Percentiles rank a stretch among this genome's conserved stretches.
Conservation (phyloP, 345 rosid species). For the Leavenworthia alabamica region DNA sequence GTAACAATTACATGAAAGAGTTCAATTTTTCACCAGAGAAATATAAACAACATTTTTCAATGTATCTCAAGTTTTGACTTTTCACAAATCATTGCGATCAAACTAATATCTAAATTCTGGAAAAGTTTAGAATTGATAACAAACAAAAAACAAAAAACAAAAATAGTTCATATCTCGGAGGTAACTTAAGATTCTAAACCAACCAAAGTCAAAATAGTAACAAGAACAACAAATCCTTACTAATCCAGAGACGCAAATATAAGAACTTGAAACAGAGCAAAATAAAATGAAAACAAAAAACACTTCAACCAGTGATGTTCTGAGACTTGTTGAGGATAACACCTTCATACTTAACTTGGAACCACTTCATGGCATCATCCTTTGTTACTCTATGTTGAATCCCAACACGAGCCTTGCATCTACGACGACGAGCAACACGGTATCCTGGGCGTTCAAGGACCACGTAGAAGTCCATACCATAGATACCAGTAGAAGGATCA, state of each 20-base stretch:
- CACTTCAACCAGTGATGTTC: conserved; percentile 31
- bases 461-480: conserved; percentile 68
- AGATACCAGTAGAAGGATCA: conserved; percentile 75
- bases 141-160: too few species aligned
- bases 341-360: conserved; percentile 85
- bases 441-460: conserved; percentile 80
- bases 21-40: conserved; percentile 43
- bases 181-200: too few species aligned
- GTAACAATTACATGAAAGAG: conserved; percentile 4
- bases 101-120: not conserved
- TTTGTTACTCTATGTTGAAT: conserved; percentile 84
- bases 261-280: conserved; percentile 19
- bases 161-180: too few species aligned
- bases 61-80: too few species aligned
- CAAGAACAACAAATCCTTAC: conserved; percentile 13
- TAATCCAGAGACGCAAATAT: conserved; percentile 19
- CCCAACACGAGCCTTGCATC: conserved; percentile 79
- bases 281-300: not conserved
- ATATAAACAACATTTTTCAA: too few species aligned
- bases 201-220: conserved; percentile 12
- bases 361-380: conserved; percentile 96
- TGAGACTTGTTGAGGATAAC: conserved; percentile 81
- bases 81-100: not conserved
- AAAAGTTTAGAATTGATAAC: too few species aligned
- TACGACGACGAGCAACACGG: conserved; percentile 78